phyloP scores from a whole-genome alignment of 2,329 filamentous ascomycete genomes.

The Blastomyces silverae region DNA sequence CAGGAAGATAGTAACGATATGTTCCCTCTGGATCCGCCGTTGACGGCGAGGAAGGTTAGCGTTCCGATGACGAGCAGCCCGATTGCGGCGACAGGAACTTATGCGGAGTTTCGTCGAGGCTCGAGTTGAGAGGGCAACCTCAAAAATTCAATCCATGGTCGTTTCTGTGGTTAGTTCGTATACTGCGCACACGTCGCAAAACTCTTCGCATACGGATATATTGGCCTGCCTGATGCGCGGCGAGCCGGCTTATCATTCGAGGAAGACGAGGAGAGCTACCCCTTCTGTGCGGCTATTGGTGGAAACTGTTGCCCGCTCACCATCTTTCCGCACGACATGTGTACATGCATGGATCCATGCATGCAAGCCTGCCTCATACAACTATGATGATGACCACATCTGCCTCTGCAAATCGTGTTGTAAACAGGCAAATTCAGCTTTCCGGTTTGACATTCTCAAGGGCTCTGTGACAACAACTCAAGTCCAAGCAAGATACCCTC shows the following conservation, averaged over 20 bases:
- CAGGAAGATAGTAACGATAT: neutral
- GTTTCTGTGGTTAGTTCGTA: neutral
- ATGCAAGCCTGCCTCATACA: neutral
- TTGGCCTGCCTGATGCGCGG: neutral
- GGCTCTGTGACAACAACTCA: too few species aligned
- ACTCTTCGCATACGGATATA: neutral
- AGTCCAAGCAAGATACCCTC: too few species aligned
- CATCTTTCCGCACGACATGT: neutral
- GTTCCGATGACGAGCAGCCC: neutral
- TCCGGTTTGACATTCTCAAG: too few species aligned
- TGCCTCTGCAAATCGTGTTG: neutral
- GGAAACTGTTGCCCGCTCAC: neutral
- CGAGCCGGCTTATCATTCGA: neutral
- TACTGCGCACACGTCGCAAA: neutral
- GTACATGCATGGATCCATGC: neutral
- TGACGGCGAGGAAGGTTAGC: constrained; percentile 10
- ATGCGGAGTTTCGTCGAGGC: neutral
- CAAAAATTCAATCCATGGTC: neutral
- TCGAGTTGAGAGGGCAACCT: neutral
- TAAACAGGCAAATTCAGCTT: too few species aligned
- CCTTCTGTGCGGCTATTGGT: neutral
- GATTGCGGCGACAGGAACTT: neutral
- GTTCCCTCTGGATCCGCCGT: neutral
- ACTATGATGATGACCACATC: neutral
- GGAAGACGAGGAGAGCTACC: neutral